A percentile compares a stretch with the other conserved stretches of the same genome.
Evolutionary conservation across 2,329 filamentous ascomycete species (phyloP).

Genomic region (Spiromastix sp.): DNA sequence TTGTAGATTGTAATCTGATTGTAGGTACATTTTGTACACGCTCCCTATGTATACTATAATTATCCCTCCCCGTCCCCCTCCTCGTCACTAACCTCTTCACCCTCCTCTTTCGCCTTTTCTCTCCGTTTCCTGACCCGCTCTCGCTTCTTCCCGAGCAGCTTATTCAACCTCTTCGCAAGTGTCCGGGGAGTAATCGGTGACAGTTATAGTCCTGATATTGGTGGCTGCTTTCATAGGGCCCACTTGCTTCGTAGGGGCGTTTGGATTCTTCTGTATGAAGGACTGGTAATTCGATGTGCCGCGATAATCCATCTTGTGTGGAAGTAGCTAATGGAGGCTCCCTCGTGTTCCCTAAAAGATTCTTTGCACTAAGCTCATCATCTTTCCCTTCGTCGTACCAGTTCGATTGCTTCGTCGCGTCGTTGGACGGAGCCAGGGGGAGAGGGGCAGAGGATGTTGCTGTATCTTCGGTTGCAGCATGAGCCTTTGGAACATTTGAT

Average conservation of each 20-base stretch:
- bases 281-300: slow-evolving; percentile 61
- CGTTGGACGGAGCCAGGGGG: slow-evolving; percentile 43
- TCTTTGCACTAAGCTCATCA: slow-evolving; percentile 42
- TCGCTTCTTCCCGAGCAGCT: slow-evolving; percentile 62
- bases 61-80: slow-evolving; percentile 33
- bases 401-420: slow-evolving; percentile 80
- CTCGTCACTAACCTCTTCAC: slow-evolving; percentile 40
- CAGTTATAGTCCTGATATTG: slow-evolving; percentile 82
- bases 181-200: slow-evolving; percentile 84
- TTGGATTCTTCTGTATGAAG: slow-evolving; percentile 72
- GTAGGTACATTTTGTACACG: too few species aligned
- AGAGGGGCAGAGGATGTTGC: slow-evolving; percentile 48
- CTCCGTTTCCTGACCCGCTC: slow-evolving; percentile 46
- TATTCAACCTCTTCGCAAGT: slow-evolving; percentile 76
- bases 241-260: slow-evolving; percentile 58
- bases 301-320: slow-evolving; percentile 44
- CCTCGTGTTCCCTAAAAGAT: slow-evolving; percentile 23
- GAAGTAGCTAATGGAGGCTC: slow-evolving; percentile 11
- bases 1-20: too few species aligned
- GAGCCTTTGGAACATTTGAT: slow-evolving; percentile 32
- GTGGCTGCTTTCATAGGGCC: slow-evolving; percentile 78
- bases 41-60: too few species aligned
- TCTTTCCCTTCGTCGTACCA: slow-evolving; percentile 71
- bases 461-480: slow-evolving; percentile 46
- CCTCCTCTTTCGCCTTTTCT: slow-evolving; percentile 42